Evolutionary conservation across 73 alveolate species (phyloP).

Genomic region (Paramecium sexaurelia): DNA sequence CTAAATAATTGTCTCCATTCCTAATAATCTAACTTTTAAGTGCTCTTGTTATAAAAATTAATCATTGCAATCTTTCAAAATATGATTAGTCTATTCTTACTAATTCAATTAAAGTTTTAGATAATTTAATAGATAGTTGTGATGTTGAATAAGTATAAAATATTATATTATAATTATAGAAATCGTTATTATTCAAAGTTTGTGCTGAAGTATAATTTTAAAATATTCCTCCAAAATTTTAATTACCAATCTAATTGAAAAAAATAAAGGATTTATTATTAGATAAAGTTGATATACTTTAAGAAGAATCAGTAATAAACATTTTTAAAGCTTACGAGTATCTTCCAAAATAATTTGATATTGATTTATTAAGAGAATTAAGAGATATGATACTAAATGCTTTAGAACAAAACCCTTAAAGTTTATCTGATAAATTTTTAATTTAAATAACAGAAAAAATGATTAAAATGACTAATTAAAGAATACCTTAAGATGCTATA

Average conservation of each 20-base stretch:
- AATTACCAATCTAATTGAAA: neutral
- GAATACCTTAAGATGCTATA: neutral
- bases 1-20: neutral
- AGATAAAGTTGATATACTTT: neutral
- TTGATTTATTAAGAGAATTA: neutral
- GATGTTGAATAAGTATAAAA: neutral
- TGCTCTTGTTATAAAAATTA: neutral
- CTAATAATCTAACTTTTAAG: neutral
- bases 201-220: conserved; percentile 19
- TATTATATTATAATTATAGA: neutral
- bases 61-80: neutral
- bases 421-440: neutral
- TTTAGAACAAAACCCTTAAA: neutral
- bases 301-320: neutral
- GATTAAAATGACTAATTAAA: neutral
- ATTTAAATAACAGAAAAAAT: neutral
- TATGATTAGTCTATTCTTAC: neutral
- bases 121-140: neutral
- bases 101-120: neutral
- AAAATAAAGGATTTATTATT: neutral
- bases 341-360: neutral
- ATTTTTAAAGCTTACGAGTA: neutral
- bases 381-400: neutral
- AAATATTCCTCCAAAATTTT: neutral
- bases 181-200: neutral